Evolutionary conservation across 345 rosid genomes (phyloP).

Genomic region (Geranium brycei): DNA sequence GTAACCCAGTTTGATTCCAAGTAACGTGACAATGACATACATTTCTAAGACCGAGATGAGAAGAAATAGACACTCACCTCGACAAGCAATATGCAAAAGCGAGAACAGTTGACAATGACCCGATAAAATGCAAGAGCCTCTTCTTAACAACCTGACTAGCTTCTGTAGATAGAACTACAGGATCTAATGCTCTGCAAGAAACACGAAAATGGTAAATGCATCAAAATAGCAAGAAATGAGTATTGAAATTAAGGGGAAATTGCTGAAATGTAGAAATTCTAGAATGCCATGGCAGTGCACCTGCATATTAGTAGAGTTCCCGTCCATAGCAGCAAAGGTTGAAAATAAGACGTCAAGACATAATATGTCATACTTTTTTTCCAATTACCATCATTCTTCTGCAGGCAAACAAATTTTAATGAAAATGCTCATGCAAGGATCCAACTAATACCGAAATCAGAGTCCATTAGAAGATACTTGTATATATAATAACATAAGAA

Average conservation of each 20-base stretch:
- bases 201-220: neutral
- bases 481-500: slow-evolving; percentile 1
- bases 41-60: neutral
- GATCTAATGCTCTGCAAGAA: slow-evolving; percentile 63
- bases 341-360: slow-evolving; percentile 55
- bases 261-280: too few species aligned
- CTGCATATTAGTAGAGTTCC: slow-evolving; percentile 78
- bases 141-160: slow-evolving; percentile 74
- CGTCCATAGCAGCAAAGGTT: slow-evolving; percentile 79
- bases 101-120: slow-evolving; percentile 61
- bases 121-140: slow-evolving; percentile 59
- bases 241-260: neutral
- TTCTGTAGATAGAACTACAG: slow-evolving; percentile 60
- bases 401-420: slow-evolving; percentile 10
- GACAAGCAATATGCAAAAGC: slow-evolving; percentile 81
- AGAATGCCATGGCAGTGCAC: slow-evolving; percentile 15
- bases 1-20: neutral
- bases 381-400: slow-evolving; percentile 59
- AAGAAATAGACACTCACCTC: slow-evolving; percentile 36
- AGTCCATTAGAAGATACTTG: neutral
- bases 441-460: slow-evolving; percentile 6
- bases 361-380: slow-evolving; percentile 45
- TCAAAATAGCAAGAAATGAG: neutral
- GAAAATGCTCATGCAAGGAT: neutral
- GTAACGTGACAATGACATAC: neutral